Evolutionary conservation across 2,329 filamentous ascomycete genomes (phyloP).

Genomic region (Diaporthe vaccinii): DNA sequence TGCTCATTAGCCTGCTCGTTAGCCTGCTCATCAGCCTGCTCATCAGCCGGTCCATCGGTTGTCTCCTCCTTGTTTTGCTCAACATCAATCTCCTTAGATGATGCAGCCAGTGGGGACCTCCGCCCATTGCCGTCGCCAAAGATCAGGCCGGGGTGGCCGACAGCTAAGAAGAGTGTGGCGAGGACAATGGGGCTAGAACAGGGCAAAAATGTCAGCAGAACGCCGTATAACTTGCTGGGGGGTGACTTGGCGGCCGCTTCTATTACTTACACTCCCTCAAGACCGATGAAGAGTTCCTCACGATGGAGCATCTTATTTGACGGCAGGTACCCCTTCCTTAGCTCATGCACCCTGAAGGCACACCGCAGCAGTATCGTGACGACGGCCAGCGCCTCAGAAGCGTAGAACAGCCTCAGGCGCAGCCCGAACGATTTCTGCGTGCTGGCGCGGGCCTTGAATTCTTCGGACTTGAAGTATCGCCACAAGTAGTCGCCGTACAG

Average conservation of each 20-base stretch:
- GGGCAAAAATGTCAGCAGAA: neutral
- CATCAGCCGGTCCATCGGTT: neutral
- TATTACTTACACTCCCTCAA: constrained; percentile 38
- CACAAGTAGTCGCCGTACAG: constrained; percentile 63
- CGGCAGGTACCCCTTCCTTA: constrained; percentile 73
- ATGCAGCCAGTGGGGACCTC: neutral
- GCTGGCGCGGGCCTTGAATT: neutral
- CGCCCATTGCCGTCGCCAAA: neutral
- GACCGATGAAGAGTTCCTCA: constrained; percentile 43
- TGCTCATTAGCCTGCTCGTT: no score
- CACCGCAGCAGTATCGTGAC: constrained; percentile 72
- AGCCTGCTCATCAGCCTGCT: neutral
- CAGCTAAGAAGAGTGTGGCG: constrained; percentile 25
- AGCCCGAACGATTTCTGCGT: constrained; percentile 35
- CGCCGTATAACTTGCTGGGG: neutral
- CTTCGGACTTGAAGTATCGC: constrained; percentile 51
- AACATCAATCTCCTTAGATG: constrained; percentile 16
- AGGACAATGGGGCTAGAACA: constrained; percentile 27
- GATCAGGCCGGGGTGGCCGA: constrained; percentile 40
- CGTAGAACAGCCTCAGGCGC: constrained; percentile 63
- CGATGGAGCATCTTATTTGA: constrained; percentile 56
- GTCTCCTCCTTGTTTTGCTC: neutral
- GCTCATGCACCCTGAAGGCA: constrained; percentile 74
- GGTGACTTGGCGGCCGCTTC: neutral
- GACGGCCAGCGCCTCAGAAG: constrained; percentile 66